phyloP scores from a whole-genome alignment of 2,329 filamentous ascomycete species.

The Chaetomium sp. region DNA sequence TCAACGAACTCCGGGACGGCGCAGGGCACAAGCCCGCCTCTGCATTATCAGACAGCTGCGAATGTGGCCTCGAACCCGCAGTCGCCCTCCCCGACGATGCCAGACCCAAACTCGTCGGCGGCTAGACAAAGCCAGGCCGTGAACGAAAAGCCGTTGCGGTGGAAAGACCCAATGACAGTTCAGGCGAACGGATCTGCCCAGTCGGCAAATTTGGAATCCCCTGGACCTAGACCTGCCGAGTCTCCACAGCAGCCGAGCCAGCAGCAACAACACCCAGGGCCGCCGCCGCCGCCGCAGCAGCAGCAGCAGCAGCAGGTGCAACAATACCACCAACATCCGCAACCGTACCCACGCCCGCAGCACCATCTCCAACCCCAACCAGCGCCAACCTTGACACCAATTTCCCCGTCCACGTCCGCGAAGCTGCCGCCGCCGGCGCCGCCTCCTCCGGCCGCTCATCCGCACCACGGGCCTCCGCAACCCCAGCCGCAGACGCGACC shows the following conservation, averaged over 20 bases:
- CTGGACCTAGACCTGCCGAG: background rate
- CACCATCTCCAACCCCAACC: slow-evolving; percentile 20
- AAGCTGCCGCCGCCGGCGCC: slow-evolving; percentile 14
- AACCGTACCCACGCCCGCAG: slow-evolving; percentile 10
- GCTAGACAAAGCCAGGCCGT: background rate
- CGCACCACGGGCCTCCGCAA: slow-evolving; percentile 6
- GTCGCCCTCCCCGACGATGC: background rate
- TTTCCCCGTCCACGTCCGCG: background rate
- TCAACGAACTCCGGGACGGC: slow-evolving; percentile 16
- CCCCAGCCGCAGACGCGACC: slow-evolving; percentile 16
- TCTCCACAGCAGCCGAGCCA: slow-evolving; percentile 6
- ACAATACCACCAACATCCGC: slow-evolving; percentile 7
- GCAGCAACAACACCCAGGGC: background rate
- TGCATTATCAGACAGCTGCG: slow-evolving; percentile 7
- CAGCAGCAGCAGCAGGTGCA: background rate
- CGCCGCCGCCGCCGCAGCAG: background rate
- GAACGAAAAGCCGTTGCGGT: slow-evolving; percentile 19
- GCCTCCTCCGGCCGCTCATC: slow-evolving; percentile 9
- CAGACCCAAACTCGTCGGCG: background rate
- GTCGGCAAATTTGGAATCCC: slow-evolving; percentile 18
- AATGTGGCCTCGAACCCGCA: slow-evolving; percentile 1
- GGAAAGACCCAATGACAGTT: slow-evolving; percentile 30
- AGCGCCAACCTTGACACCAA: background rate
- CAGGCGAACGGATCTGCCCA: slow-evolving; percentile 18
- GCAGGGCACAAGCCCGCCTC: slow-evolving; percentile 23